These are phyloP conservation scores for Silene uniflora DNA, from an alignment of 148 eudicot genomes.

Conservation along the genomic window DNA sequence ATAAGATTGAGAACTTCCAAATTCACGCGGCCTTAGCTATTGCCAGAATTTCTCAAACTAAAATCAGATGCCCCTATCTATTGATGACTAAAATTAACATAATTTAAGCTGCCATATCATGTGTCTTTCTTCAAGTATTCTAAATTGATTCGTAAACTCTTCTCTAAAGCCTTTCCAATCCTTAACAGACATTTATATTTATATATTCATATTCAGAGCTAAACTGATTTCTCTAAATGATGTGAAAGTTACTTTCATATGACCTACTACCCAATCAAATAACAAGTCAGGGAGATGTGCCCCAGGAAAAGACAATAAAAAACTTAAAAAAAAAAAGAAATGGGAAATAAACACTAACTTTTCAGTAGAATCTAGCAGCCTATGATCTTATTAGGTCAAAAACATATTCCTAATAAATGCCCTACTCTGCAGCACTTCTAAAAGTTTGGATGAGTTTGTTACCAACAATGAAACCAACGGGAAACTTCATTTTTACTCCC, in stretches of 20 bases:
- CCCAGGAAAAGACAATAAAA: not conserved
- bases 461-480: too few species aligned
- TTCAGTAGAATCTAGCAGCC: not conserved
- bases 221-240: not conserved
- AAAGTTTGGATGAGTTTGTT: too few species aligned
- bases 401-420: not conserved
- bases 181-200: not conserved
- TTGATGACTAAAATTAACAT: not conserved
- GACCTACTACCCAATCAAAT: not conserved
- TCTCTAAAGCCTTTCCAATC: not conserved
- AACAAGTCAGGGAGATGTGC: not conserved
- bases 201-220: not conserved
- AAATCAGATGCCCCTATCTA: not conserved
- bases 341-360: not conserved
- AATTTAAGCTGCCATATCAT: not conserved
- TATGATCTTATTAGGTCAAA: not conserved
- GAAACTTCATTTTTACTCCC: not conserved
- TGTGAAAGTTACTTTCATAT: not conserved
- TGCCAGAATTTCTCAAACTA: not conserved
- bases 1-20: not conserved
- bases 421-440: not conserved
- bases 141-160: not conserved
- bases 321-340: not conserved
- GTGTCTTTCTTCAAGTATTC: not conserved
- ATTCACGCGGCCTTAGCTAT: not conserved